Evolutionary conservation across 805 yeast species (phyloP), one percentile per base, ranked within the genome.

Genomic region (Kodamaea nitidulidarum): DNA sequence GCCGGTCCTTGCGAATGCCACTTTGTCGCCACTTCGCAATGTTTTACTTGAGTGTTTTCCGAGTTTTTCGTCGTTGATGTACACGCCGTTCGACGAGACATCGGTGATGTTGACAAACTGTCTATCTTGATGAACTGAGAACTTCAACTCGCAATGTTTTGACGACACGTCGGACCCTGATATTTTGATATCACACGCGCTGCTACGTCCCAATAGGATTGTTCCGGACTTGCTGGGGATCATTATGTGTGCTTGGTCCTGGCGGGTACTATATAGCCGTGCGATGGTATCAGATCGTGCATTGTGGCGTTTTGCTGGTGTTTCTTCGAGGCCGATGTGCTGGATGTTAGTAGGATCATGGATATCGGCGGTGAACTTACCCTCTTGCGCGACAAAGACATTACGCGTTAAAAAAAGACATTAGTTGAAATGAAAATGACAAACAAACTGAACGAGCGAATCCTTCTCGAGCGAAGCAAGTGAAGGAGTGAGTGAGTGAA

Each of bases 101-200:
- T 83, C 91, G 2, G 76, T 69, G 8, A 82, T 51, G 45, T 74
- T 76, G 44, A 50, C 69, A 46, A 41, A 61, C 44, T 54, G 75
- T 44, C 45, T 47, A 15, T 50, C 41, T 14, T 63, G 65, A 55
- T 39, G 63, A 52, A 38, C 43, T 6, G 76, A 61, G 4, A 73
- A 57, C 2, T 71, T 56, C 7, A 83, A 55, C 39, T 71, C 71
- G 48, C 86, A 79, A 52, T 84, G 91, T 21, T 66, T 63, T 0
- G 86, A 77, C 0, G 88, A 82, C 7, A 82, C 78, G 49, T 83
- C 88, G 1, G 64, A 58, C 7, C 78, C 81, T n/a, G 49, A 42
- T 3, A 84, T 56, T 3, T 64, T 60, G 10, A 81, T 56, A 45
- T 81, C 85, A 55, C 85, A 79, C 8, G 74, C 61, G 35, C 80